These are phyloP conservation scores for Claviceps capensis DNA, from an alignment of 2,329 filamentous ascomycete genomes.

Conservation along the genomic window DNA sequence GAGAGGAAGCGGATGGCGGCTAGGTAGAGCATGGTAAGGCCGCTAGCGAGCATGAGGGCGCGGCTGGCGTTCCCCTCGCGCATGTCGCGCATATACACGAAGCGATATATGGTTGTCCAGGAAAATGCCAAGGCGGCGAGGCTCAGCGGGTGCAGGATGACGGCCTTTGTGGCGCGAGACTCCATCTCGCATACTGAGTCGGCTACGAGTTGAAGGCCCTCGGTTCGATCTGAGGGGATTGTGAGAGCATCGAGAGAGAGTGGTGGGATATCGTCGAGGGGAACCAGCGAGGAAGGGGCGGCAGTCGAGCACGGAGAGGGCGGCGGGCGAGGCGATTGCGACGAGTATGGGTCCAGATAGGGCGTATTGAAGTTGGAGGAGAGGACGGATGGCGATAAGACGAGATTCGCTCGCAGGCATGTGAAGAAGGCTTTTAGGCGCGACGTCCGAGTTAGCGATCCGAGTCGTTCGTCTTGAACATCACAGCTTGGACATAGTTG, in stretches of 20 bases:
- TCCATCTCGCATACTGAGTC: slow-evolving; percentile 76
- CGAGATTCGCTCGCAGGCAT: slow-evolving; percentile 68
- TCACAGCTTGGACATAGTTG: neutral
- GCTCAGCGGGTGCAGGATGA: slow-evolving; percentile 50
- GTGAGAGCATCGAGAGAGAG: slow-evolving; percentile 47
- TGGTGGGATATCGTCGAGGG: slow-evolving; percentile 40
- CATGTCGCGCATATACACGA: slow-evolving; percentile 26
- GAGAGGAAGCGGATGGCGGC: slow-evolving; percentile 46
- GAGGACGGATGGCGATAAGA: slow-evolving; percentile 47
- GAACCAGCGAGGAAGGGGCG: slow-evolving; percentile 26
- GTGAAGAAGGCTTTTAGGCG: slow-evolving; percentile 61
- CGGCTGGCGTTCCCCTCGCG: slow-evolving; percentile 35
- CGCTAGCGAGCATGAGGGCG: slow-evolving; percentile 42
- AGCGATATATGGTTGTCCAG: slow-evolving; percentile 31
- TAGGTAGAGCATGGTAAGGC: slow-evolving; percentile 50
- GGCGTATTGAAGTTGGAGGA: slow-evolving; percentile 54
- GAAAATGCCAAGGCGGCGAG: slow-evolving; percentile 31
- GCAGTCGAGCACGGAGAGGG: slow-evolving; percentile 41
- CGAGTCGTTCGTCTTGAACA: neutral
- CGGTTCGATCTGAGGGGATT: slow-evolving; percentile 44
- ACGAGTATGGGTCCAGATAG: slow-evolving; percentile 37
- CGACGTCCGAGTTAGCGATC: neutral
- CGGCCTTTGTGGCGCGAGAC: slow-evolving; percentile 46
- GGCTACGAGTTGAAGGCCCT: slow-evolving; percentile 59
- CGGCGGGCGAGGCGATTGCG: slow-evolving; percentile 20